Evolutionary conservation across 495 filamentous ascomycete genomes (phyloP).

Genomic region (Podospora pseudopauciseta): DNA sequence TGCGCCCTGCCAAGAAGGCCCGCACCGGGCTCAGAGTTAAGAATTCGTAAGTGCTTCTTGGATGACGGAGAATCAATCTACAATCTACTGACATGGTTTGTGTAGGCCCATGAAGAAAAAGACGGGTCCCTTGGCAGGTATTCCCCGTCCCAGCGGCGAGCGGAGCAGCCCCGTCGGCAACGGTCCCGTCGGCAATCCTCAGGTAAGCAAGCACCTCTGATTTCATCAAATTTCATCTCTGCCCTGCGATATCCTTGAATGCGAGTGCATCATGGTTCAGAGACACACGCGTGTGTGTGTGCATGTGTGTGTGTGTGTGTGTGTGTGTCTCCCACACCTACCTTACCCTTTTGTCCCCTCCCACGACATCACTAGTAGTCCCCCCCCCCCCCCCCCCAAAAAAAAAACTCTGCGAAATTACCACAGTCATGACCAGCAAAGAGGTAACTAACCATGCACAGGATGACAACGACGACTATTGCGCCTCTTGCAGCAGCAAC

Average conservation of each 20-base stretch:
- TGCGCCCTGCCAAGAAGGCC: conserved; percentile 52
- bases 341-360: background rate
- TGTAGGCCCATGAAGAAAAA: conserved; percentile 56
- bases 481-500: conserved; percentile 71
- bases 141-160: conserved; percentile 50
- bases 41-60: conserved; percentile 58
- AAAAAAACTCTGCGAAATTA: conserved; percentile 16
- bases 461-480: conserved; percentile 86
- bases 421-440: background rate
- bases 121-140: conserved; percentile 45
- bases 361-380: background rate
- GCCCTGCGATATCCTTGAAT: background rate
- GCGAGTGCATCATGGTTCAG: conserved; percentile 13
- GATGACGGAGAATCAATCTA: background rate
- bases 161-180: conserved; percentile 47
- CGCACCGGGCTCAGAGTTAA: conserved; percentile 60
- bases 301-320: background rate
- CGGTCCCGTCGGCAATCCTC: conserved; percentile 33
- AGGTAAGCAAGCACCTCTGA: conserved; percentile 42
- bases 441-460: conserved; percentile 24
- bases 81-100: conserved; percentile 14
- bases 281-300: background rate
- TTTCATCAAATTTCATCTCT: background rate
- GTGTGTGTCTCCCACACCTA: background rate
- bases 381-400: too few species aligned